Base-by-base conservation (phyloP, 2,329 filamentous ascomycete species). In the Biscogniauxia mediterranea region DNA sequence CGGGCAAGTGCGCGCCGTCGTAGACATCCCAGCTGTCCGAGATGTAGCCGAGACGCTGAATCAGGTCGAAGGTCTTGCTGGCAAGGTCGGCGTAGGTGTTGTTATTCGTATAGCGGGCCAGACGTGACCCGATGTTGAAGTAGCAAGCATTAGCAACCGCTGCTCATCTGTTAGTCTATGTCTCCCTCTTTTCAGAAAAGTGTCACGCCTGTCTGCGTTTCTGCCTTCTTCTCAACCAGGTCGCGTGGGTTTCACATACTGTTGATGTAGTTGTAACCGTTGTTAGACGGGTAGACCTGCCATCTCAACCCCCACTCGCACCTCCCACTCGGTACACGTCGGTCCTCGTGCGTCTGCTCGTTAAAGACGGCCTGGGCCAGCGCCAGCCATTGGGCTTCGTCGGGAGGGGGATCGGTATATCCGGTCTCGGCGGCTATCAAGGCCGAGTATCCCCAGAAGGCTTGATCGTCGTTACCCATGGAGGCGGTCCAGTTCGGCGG, bases 191-290 rank as follows among this genome's bases (percentile, higher is more conserved):
- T 32, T 32, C 23, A n/a, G n/a, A n/a, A n/a, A n/a, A n/a, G n/a
- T n/a, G n/a, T n/a, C n/a, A n/a, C n/a, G n/a, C n/a, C n/a, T n/a
- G 7, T n/a, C 38, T 46, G 38, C 6, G 13, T 46, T 46, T n/a
- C 5, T n/a, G n/a, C n/a, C 21, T 15, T 38, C 32, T 46, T 3
- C 54, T 17, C 55, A n/a, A n/a, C 13, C 15, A 7, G 38, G 13
- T 46, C 15, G 11, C 38, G 3, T 9, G n/a, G 46, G 19, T 46
- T n/a, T n/a, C n/a, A 73, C 76, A 32, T 73, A 81, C 79, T 82
- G 70, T 88, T 88, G 74, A 88, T 95, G 80, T 93, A 93, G 70
- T 88, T 83, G 74, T 91, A 95, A 23, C 91, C 91, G 28, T 80
- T 82, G 71, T 93, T 92, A 66, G 89, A 88, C 1, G 84, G 79